Percentiles rank a stretch among this genome's conserved stretches.
phyloP scores from a whole-genome alignment of 345 rosid genomes.

The Lepidium didymum region DNA sequence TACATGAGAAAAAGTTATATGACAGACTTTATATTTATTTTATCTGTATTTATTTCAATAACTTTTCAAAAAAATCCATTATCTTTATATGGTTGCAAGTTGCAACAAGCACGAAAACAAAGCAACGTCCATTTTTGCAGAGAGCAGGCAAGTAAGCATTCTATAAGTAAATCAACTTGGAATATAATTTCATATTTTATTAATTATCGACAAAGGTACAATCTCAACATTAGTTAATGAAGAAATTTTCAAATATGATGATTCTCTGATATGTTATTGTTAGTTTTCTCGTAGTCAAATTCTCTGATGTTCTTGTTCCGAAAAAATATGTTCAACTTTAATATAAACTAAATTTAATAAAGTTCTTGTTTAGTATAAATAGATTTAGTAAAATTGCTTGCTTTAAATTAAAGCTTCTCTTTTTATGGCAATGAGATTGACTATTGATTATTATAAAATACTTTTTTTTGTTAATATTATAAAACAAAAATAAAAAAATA shows the following conservation, averaged over 20 bases:
- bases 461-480: too few species aligned
- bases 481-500: too few species aligned
- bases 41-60: neutral
- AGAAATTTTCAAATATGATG: neutral
- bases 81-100: slow-evolving; percentile 2
- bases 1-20: neutral
- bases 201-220: neutral
- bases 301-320: slow-evolving; percentile 21
- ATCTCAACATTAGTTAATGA: neutral
- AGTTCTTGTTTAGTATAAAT: neutral
- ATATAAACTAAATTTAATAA: neutral
- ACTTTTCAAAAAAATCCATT: neutral
- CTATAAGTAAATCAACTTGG: slow-evolving; percentile 16
- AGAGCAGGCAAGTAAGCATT: slow-evolving; percentile 4
- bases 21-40: neutral
- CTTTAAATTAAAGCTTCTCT: neutral
- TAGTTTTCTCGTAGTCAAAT: neutral
- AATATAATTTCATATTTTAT: neutral
- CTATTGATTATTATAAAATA: neutral
- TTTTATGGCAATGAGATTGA: neutral
- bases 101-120: slow-evolving; percentile 31
- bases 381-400: slow-evolving; percentile 2
- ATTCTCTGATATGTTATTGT: neutral
- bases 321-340: neutral
- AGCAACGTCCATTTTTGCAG: slow-evolving; percentile 59